Percentiles rank a stretch among this genome's conserved stretches.
These are phyloP conservation scores for Fusarium sp. DNA, from an alignment of 2,329 filamentous ascomycete species.

Conservation along the genomic window DNA sequence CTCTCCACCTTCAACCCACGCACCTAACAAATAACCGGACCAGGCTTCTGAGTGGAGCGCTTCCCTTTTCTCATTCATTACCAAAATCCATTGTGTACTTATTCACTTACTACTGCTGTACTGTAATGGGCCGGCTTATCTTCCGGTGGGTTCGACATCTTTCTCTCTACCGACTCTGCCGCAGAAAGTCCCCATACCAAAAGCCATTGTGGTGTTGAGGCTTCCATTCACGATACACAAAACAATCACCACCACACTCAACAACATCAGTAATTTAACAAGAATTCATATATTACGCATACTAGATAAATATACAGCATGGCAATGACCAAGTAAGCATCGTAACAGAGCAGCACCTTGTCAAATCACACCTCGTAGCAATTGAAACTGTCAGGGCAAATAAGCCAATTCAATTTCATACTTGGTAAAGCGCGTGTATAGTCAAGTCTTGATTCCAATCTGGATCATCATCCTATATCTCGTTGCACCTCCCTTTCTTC, in stretches of 20 bases:
- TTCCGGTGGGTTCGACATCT: conserved; percentile 26
- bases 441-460: conserved; percentile 44
- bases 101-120: conserved; percentile 20
- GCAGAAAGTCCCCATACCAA: neutral
- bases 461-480: conserved; percentile 46
- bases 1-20: conserved; percentile 17
- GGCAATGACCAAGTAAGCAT: neutral
- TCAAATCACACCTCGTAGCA: conserved; percentile 18
- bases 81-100: conserved; percentile 26
- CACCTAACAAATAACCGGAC: conserved; percentile 37
- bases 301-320: neutral
- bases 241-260: neutral
- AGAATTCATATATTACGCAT: neutral
- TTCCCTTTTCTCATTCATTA: conserved; percentile 1
- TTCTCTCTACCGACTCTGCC: conserved; percentile 16
- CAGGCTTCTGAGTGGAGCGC: conserved; percentile 30
- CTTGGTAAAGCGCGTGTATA: conserved; percentile 36
- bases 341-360: neutral
- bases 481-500: conserved; percentile 33
- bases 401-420: conserved; percentile 44
- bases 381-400: conserved; percentile 32
- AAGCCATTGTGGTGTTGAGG: neutral
- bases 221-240: neutral
- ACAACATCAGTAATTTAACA: neutral
- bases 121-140: conserved; percentile 16